phyloP scores from a whole-genome alignment of 768 basidiomycete genomes.

The Mycena galopus region DNA sequence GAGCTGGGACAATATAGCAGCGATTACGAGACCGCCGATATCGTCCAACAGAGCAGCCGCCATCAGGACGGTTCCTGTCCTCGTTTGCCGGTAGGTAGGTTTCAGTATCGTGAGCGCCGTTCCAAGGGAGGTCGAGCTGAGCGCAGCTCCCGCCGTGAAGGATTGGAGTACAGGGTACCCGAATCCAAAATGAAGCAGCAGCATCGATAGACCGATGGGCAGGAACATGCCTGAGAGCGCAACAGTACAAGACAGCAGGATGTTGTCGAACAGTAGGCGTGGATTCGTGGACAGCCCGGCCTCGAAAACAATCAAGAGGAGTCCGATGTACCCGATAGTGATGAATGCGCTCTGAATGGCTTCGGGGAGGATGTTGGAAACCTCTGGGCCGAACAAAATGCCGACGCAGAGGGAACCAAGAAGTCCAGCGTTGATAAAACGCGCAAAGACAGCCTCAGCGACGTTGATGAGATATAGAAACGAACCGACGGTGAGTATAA shows the following conservation, averaged over 20 bases:
- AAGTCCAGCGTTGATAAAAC: conserved; percentile 56
- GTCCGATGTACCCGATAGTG: conserved; percentile 56
- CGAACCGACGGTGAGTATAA: conserved; percentile 61
- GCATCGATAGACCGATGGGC: conserved; percentile 63
- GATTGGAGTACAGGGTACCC: conserved; percentile 58
- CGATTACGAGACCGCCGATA: conserved; percentile 70
- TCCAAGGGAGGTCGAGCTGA: conserved; percentile 75
- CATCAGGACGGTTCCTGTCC: conserved; percentile 69
- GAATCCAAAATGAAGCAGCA: conserved; percentile 57
- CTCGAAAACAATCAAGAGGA: conserved; percentile 68
- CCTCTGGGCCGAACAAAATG: conserved; percentile 66
- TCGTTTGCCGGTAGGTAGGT: conserved; percentile 60
- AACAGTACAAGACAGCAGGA: conserved; percentile 60
- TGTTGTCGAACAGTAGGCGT: conserved; percentile 56
- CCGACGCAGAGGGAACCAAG: conserved; percentile 70
- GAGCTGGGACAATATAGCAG: conserved; percentile 63
- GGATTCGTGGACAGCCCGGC: conserved; percentile 70
- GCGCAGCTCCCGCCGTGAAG: conserved; percentile 73
- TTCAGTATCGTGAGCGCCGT: conserved; percentile 74
- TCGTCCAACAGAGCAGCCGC: conserved; percentile 78
- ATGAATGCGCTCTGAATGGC: conserved; percentile 60
- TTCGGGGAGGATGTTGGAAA: conserved; percentile 57
- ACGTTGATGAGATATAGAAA: conserved; percentile 68
- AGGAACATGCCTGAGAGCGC: conserved; percentile 66
- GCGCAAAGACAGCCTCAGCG: conserved; percentile 59